Evolutionary conservation across 345 rosid species (phyloP).

Genomic region (Melaleuca alternifolia): DNA sequence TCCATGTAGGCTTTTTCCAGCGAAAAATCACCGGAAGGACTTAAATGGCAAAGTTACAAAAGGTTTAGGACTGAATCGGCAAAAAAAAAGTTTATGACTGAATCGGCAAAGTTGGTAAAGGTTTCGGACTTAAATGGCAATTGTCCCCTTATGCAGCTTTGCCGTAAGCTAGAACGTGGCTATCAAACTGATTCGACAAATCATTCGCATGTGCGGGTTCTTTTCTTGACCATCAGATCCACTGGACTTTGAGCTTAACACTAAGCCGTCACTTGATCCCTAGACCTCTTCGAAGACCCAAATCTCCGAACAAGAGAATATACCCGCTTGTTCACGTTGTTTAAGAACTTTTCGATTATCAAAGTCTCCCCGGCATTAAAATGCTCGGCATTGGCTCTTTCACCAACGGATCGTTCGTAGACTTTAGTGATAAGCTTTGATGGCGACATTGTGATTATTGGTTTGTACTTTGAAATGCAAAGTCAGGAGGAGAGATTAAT

Average conservation of each 20-base stretch:
- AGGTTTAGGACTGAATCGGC: too few relatives aligned
- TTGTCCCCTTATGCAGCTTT: too few relatives aligned
- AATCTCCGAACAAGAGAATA: background rate
- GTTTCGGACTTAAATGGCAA: too few relatives aligned
- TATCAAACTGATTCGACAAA: background rate
- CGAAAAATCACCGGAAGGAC: too few relatives aligned
- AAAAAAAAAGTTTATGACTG: too few relatives aligned
- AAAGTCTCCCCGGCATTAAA: background rate
- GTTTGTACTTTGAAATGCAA: background rate
- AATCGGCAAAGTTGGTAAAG: too few relatives aligned
- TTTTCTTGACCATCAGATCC: background rate
- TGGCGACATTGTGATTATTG: background rate
- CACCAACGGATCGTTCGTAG: background rate
- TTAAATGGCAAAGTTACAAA: too few relatives aligned
- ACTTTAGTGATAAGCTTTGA: background rate
- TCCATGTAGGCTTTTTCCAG: too few relatives aligned
- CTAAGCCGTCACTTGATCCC: background rate
- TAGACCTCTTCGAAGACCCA: background rate
- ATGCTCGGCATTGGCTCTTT: background rate
- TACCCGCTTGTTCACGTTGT: background rate
- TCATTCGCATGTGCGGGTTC: background rate
- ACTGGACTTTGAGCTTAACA: background rate
- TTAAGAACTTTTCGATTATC: too few relatives aligned
- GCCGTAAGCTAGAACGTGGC: background rate
- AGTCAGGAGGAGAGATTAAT: background rate